These are phyloP conservation scores for Edaphochlamys debaryana DNA, from an alignment of 139 green algal species.

Conservation along the genomic window DNA sequence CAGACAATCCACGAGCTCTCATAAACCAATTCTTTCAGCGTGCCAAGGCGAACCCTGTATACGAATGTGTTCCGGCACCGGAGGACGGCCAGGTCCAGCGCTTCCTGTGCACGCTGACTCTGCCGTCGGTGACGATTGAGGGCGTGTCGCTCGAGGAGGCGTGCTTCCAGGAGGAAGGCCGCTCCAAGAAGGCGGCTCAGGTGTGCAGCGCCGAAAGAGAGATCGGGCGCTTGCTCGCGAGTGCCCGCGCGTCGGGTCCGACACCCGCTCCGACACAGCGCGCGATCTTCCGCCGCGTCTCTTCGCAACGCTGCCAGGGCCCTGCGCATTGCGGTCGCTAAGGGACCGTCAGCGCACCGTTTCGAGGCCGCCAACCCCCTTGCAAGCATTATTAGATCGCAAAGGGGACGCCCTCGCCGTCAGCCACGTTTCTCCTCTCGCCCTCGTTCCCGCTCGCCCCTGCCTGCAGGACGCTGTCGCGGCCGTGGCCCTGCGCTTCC, in stretches of 20 bases:
- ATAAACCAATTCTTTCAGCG: no score
- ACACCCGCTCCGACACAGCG: background rate
- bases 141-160: background rate
- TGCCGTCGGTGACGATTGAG: background rate
- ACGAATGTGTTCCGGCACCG: no score
- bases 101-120: slow-evolving; percentile 18
- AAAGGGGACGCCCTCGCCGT: background rate
- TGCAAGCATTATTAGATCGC: no score
- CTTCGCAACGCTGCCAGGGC: no score
- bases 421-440: background rate
- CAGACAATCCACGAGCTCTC: no score
- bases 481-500: background rate
- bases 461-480: slow-evolving; percentile 16
- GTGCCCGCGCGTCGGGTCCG: background rate
- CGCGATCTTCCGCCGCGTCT: no score
- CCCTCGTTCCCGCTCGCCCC: background rate
- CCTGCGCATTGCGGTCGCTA: no score
- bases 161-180: slow-evolving; percentile 22
- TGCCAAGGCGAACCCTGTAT: no score
- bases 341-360: no score
- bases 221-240: background rate
- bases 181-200: slow-evolving; percentile 20
- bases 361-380: no score
- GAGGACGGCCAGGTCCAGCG: background rate
- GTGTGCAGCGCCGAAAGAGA: background rate